Percentiles rank a stretch among this genome's conserved stretches.
These are phyloP conservation scores for Lentithecium fluviatile DNA, from an alignment of 495 filamentous ascomycete genomes.

Conservation along the genomic window DNA sequence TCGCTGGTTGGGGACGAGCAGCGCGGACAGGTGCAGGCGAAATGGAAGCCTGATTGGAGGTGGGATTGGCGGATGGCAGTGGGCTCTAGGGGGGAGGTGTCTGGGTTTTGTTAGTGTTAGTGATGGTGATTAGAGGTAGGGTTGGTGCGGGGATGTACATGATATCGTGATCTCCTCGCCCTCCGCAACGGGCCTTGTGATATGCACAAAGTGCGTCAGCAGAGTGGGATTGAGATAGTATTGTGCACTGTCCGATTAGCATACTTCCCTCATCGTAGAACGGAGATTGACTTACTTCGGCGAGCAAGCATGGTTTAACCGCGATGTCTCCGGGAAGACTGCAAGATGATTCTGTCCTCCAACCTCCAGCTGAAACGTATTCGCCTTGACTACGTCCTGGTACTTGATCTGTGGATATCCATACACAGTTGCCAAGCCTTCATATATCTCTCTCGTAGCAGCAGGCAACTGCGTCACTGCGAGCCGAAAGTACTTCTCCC, in stretches of 20 bases:
- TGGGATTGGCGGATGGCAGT: slow-evolving; percentile 16
- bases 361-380: slow-evolving; percentile 32
- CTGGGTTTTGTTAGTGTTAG: slow-evolving; percentile 9
- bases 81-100: slow-evolving; percentile 26
- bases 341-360: slow-evolving; percentile 30
- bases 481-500: slow-evolving; percentile 28
- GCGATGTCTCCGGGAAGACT: slow-evolving; percentile 28
- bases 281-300: slow-evolving; percentile 21
- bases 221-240: slow-evolving; percentile 25
- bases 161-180: slow-evolving; percentile 34
- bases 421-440: slow-evolving; percentile 20
- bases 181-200: slow-evolving; percentile 17
- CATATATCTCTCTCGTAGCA: slow-evolving; percentile 13
- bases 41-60: slow-evolving; percentile 23
- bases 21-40: slow-evolving; percentile 31
- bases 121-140: background rate
- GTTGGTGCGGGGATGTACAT: slow-evolving; percentile 3
- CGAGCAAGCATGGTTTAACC: slow-evolving; percentile 33
- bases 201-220: slow-evolving; percentile 31
- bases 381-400: slow-evolving; percentile 35
- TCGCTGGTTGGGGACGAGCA: slow-evolving; percentile 17
- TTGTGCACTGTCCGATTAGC: slow-evolving; percentile 21
- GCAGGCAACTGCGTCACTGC: slow-evolving; percentile 27
- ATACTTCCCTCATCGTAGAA: background rate
- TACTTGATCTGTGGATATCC: slow-evolving; percentile 4